Base-by-base conservation (phyloP, 139 green algal genomes). In the Chlorella sorokiniana region DNA sequence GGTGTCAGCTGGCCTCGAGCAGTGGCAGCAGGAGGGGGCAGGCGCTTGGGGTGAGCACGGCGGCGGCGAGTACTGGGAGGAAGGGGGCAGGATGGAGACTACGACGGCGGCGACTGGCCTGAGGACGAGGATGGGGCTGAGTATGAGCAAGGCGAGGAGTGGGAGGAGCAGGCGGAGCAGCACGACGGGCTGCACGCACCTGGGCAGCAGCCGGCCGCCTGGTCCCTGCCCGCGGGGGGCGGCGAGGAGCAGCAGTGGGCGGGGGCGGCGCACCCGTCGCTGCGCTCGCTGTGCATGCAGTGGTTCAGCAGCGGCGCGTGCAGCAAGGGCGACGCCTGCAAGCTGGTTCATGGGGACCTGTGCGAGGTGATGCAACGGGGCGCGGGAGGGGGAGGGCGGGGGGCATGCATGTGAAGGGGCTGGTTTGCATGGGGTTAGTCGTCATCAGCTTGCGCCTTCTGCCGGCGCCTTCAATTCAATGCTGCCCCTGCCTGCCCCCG, bases 341-440 rank as follows among this genome's bases (percentile, higher is more conserved):
- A 76, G 7, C 76, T 89, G n/a, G 84, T 90, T 1, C 92, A 95
- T 41, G 92, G 92, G 0, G 65, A 89, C 6, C 63, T 81, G 35
- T 95, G 92, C 78, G 80, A 93, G 87, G 87, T 92, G 45, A 40
- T n/a, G n/a, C n/a, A n/a, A n/a, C n/a, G n/a, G n/a, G n/a, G n/a
- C n/a, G n/a, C n/a, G n/a, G n/a, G n/a, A n/a, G n/a, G n/a, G n/a
- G n/a, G n/a, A n/a, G n/a, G n/a, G n/a, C n/a, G n/a, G n/a, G n/a
- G n/a, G n/a, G n/a, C n/a, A n/a, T n/a, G n/a, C n/a, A n/a, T n/a
- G n/a, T n/a, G n/a, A n/a, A n/a, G n/a, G n/a, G n/a, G n/a, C n/a
- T n/a, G n/a, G n/a, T n/a, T n/a, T n/a, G n/a, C n/a, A n/a, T n/a
- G n/a, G n/a, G n/a, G n/a, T n/a, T n/a, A n/a, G n/a, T n/a, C n/a